Conservation (phyloP, 495 filamentous ascomycete species). For the Hyphodiscus hymeniophilus region DNA sequence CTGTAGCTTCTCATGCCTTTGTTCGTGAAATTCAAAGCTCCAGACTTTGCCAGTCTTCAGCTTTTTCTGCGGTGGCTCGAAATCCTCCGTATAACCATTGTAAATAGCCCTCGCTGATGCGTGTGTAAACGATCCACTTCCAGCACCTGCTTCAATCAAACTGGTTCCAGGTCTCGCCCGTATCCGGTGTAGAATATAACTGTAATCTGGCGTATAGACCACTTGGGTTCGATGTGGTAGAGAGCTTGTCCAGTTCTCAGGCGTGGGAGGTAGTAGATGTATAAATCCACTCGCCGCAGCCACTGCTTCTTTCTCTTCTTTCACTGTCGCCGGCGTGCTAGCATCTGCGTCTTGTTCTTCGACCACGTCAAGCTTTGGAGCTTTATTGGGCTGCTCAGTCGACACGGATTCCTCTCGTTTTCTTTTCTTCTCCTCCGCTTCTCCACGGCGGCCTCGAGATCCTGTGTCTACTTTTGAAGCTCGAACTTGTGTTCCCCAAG, state of each 20-base stretch:
- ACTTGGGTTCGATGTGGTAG: constrained; percentile 94
- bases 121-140: constrained; percentile 93
- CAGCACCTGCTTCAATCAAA: constrained; percentile 89
- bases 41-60: constrained; percentile 64
- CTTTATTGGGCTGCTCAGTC: constrained; percentile 17
- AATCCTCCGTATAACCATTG: constrained; percentile 55
- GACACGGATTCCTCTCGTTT: constrained; percentile 36
- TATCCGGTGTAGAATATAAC: constrained; percentile 84
- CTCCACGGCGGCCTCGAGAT: constrained; percentile 56
- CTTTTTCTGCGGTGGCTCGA: constrained; percentile 15
- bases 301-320: constrained; percentile 29
- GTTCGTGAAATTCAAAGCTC: constrained; percentile 89
- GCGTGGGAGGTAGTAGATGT: constrained; percentile 83
- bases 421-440: constrained; percentile 43
- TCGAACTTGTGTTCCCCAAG: constrained; percentile 86
- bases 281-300: constrained; percentile 76
- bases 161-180: constrained; percentile 70
- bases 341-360: constrained; percentile 13
- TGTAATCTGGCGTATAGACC: constrained; percentile 96
- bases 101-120: constrained; percentile 82
- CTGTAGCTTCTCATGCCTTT: constrained; percentile 61
- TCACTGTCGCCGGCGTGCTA: constrained; percentile 9
- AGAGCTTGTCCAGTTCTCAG: constrained; percentile 84
- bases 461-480: constrained; percentile 89
- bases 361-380: constrained; percentile 20